Evolutionary conservation across 2,329 filamentous ascomycete species (phyloP), one percentile per base, ranked within the genome.

Genomic region (Dactylella cylindrospora): DNA sequence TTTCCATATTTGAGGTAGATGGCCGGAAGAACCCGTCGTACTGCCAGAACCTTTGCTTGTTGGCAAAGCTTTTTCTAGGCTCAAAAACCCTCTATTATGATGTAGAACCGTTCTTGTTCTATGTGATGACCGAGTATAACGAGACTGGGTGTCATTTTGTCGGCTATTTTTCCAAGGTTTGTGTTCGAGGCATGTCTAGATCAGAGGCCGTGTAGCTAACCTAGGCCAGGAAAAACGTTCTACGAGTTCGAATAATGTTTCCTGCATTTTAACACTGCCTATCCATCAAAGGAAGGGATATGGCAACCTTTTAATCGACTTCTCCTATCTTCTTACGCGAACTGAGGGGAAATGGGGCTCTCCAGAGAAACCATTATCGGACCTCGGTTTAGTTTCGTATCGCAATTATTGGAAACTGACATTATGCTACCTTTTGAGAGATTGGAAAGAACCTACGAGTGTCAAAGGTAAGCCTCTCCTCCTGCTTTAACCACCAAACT

Each of bases 51-150:
- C 81, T 98, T 25, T 98, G 93, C 74, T 81, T 98, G 10, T 79
- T 98, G 35, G 93, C 90, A 49, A 98, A 98, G 74, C 79, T 98
- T 17, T 98, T 98, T 72, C 79, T 98, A n/a, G 93, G 94, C 17
- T 96, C 94, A 50, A 98, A 98, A 73, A 98, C 93, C 0, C 79
- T 97, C 3, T 97, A 97, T 76, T 97, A 97, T 74, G 91, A 97
- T 70, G 91, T 97, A 1, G 91, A 97, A 67, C 93, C 91, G 0
- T 97, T 97, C 72, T 74, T 97, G 5, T 97, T 97, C 76, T 97
- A 97, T 72, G 90, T 96, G 68, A 88, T 97, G 76, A 95, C 90
- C 66, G 93, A 95, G 69, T 91, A 90, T 68, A 88, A 96, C 70
- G 86, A 93, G 52, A 81, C 85, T 13, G 91, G 91, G 13, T 96